Conservation (phyloP, 345 rosid genomes). For the Lepidium sativum region DNA sequence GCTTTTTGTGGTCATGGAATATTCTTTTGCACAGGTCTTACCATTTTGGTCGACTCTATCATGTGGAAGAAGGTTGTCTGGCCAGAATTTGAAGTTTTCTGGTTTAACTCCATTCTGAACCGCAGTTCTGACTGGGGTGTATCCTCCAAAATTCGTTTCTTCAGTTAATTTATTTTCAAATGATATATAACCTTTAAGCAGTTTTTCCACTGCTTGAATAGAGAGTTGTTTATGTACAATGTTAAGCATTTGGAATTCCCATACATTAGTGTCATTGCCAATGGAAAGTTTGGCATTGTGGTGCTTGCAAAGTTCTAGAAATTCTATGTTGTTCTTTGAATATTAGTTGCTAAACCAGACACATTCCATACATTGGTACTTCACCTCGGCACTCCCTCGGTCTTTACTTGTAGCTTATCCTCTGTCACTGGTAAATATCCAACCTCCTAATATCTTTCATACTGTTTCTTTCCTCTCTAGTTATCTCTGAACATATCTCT, state of each 20-base stretch:
- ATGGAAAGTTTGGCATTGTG: not conserved
- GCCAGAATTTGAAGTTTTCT: constrained; percentile 96
- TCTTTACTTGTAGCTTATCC: constrained; percentile 79
- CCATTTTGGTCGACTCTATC: constrained; percentile 69
- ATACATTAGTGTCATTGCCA: not conserved
- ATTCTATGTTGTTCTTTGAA: constrained; percentile 33
- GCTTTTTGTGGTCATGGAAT: constrained; percentile 22
- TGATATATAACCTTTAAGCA: not conserved
- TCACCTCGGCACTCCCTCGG: constrained; percentile 95
- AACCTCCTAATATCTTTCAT: not conserved
- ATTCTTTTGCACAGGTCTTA: constrained; percentile 54
- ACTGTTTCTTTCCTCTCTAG: not conserved
- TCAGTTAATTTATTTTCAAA: not conserved
- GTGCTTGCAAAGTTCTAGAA: not conserved
- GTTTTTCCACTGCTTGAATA: not conserved
- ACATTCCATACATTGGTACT: constrained; percentile 83
- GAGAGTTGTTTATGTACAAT: not conserved
- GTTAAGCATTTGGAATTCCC: constrained; percentile 4
- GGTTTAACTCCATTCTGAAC: constrained; percentile 94
- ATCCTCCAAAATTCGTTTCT: constrained; percentile 42
- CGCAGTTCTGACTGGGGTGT: constrained; percentile 99
- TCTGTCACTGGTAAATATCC: constrained; percentile 63
- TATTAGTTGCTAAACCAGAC: constrained; percentile 43
- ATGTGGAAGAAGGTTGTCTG: constrained; percentile 82
- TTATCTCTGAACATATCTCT: constrained; percentile 8